Base-by-base conservation (phyloP, 139 green algal species). In the Auxenochlorella pyrenoidosa region DNA sequence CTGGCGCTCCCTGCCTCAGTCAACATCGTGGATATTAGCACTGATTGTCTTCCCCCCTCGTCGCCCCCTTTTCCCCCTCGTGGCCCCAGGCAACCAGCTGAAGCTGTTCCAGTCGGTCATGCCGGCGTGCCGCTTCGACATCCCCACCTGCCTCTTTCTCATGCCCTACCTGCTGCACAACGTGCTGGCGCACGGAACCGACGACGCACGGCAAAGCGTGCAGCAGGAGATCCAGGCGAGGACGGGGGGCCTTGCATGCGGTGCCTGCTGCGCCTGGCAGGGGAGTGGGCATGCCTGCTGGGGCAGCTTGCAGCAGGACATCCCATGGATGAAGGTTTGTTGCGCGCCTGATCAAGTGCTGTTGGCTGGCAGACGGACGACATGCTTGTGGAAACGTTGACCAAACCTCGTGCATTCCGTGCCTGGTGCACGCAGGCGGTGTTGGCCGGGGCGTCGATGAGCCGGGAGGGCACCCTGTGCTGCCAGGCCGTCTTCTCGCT, bases 401-500 rank as follows among this genome's bases (percentile, higher is more conserved):
- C 6, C 28, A 68, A 68, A 6, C 47, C 47, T 34, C 63, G 1
- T 73, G 66, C 66, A 22, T 63, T 13, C 13, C 54, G 15, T 24
- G 54, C 30, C 41, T 0, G 2, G 12, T 41, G 15, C 30, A 41
- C 66, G 91, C 40, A 94, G 84, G 89, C 90, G 2, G 92, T 95
- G 58, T 72, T 94, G 75, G 70, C 72, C 8, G 85, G 58, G 22
- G 89, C 88, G 0, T 79, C 75, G 2, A 40, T 70, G 38, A 88
- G 65, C 78, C 80, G 88, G 38, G 92, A 95, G 72, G 89, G 91
- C 41, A 92, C 87, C 66, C 89, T 96, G 70, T 94, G 88, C 78
- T 84, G 93, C 43, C 95, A 98, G 89, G 91, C 94, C 3, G 88
- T 98, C 4, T 99, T 99, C 78, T 83, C 86, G 0, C 89, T 98